Base-by-base conservation (phyloP, 371 early-diverging fungal species). In the Fennellomyces sp. region DNA sequence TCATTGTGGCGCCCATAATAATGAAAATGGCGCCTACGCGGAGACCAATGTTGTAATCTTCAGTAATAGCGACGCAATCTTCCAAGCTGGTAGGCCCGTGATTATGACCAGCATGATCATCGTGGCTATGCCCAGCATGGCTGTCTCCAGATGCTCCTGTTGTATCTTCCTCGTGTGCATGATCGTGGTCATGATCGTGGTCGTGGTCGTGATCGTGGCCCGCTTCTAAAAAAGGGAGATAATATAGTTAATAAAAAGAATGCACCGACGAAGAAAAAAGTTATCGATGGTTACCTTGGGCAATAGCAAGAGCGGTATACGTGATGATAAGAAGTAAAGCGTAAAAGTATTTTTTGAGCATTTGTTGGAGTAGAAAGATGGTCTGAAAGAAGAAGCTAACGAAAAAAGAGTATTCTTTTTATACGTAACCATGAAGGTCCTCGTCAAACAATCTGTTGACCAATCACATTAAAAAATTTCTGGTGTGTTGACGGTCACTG, bases 11-110 rank as follows among this genome's bases (percentile, higher is more conserved):
- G 25, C 49, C 58, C 60, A 69, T 26, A n/a, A 69, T 65, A 57
- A 69, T 65, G 31, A 69, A 69, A 13, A 69, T 48, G 13, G 70
- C 64, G 11, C 75, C 78, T 45, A 78, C 29, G 25, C 75, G 65
- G 12, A 78, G 49, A 2, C 67, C 63, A 54, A 74, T 38, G 15
- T 74, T 68, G 21, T 74, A 78, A 17, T 72, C 64, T 23, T 70
- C 75, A 17, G 64, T 50, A 7, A 68, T 12, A 39, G 58, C 47
- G 15, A 56, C 62, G 59, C 78, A 77, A 15, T 60, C 59, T 29
- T 69, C 65, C n/a, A 70, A 17, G 4, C 70, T 65, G 1, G 68
- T 72, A 52, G 72, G 35, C 23, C 45, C 45, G 39, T 48, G 58
- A 27, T 23, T 48, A 48, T 45, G 35, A 31, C 45, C 48, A 29